Evolutionary conservation across 257 asterid genomes (phyloP).

Genomic region (Nicotiana otophora): DNA sequence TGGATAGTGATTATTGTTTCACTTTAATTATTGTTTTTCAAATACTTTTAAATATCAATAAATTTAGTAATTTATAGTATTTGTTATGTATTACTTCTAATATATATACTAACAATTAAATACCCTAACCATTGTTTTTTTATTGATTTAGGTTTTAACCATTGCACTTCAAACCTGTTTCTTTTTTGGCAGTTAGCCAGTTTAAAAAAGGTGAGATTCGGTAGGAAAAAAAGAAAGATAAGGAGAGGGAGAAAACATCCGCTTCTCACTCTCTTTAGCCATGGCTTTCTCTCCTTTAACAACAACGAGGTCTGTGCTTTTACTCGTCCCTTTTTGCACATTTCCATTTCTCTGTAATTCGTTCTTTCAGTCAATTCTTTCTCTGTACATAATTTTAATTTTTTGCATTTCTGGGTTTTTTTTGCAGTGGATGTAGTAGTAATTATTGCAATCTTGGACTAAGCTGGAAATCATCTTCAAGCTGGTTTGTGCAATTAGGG

Average conservation of each 20-base stretch:
- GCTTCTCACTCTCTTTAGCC: not conserved
- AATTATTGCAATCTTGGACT: conserved; percentile 27
- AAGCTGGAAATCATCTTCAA: conserved; percentile 45
- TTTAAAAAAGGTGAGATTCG: not conserved
- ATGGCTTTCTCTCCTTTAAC: conserved; percentile 46
- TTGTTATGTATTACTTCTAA: not conserved
- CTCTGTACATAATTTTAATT: not conserved
- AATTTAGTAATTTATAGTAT: no score
- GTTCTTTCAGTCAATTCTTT: not conserved
- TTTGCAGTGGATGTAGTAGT: conserved; percentile 35
- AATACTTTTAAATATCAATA: no score
- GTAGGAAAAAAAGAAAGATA: not conserved
- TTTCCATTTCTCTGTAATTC: not conserved
- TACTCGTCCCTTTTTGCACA: not conserved
- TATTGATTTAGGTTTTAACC: not conserved
- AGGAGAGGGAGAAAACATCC: not conserved
- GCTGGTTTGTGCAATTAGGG: conserved; percentile 39
- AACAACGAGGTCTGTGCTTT: conserved; percentile 19
- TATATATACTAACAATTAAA: no score
- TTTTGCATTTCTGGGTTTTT: not conserved
- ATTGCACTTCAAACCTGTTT: not conserved
- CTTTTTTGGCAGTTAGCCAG: not conserved
- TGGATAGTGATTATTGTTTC: no score
- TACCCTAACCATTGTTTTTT: not conserved
- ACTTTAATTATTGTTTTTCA: no score